These are phyloP conservation scores for Polysphondylium violaceum DNA, from an alignment of 78 protist genomes.

Conservation along the genomic window DNA sequence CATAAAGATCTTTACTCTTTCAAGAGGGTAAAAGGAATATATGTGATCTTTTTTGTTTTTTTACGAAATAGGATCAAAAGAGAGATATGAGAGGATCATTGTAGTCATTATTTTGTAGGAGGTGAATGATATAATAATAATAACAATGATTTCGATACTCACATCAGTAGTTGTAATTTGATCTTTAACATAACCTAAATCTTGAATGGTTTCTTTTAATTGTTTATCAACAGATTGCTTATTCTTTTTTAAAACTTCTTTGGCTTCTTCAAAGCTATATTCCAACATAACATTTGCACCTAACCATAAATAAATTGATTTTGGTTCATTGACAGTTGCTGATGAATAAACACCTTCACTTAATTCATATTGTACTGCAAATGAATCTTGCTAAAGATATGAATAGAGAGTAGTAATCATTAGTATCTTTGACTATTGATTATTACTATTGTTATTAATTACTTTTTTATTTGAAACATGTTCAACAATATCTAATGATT, in stretches of 20 bases:
- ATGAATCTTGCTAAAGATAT: slow-evolving; percentile 24
- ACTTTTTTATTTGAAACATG: slow-evolving; percentile 36
- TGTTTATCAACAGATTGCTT: slow-evolving; percentile 62
- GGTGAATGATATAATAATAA: not conserved
- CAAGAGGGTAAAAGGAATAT: no score
- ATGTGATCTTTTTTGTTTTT: no score
- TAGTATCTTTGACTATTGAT: not conserved
- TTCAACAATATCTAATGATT: slow-evolving; percentile 58
- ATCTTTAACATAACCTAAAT: slow-evolving; percentile 85
- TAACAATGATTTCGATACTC: slow-evolving; percentile 6
- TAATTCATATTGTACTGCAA: slow-evolving; percentile 53
- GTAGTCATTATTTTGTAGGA: no score
- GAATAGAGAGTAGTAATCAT: not conserved
- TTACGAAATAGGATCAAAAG: no score
- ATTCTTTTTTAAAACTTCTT: slow-evolving; percentile 67
- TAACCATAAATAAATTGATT: slow-evolving; percentile 87
- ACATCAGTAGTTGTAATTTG: slow-evolving; percentile 89
- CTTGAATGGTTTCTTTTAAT: slow-evolving; percentile 52
- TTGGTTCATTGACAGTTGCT: slow-evolving; percentile 64
- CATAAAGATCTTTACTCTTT: no score
- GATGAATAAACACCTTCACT: slow-evolving; percentile 79
- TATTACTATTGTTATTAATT: not conserved
- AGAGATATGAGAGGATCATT: no score
- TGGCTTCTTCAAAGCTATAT: slow-evolving; percentile 87
- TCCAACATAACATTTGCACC: slow-evolving; percentile 93